Evolutionary conservation across 2,329 filamentous ascomycete genomes (phyloP), one percentile per base, ranked within the genome.

Genomic region (Fonsecaea erecta): DNA sequence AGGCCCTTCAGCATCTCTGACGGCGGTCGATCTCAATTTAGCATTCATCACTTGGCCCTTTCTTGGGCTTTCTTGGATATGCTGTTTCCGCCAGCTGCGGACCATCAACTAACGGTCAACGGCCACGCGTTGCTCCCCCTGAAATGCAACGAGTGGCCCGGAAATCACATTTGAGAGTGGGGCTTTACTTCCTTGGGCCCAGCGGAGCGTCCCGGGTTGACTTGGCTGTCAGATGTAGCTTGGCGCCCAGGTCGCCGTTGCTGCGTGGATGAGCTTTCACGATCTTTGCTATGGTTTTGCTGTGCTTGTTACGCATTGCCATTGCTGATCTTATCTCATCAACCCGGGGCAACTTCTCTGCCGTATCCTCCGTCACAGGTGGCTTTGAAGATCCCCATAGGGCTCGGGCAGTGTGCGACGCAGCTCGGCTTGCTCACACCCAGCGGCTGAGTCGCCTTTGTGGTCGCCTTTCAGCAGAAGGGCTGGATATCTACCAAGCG

Each of bases 161-260:
- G 57, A 60, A 32, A 48, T 52, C 46, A 48, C 37, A 24, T 60
- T 37, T 37, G 30, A 11, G 46, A 52, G 57, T 12, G 12, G 52
- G 35, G 52, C 56, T 40, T 34, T 48, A 12, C 52, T 56, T 40
- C 16, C 12, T 37, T 51, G 7, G 63, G 57, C 30, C 35, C 56
- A 52, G 28, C 56, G 57, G 57, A 65, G 57, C n/a, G 21, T 46
- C 48, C 64, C 48, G 54, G 37, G 28, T 43, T 18, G 51, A 48
- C 64, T 66, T 66, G 64, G 64, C 64, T 62, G 64, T 66, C 59
- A 56, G 64, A 66, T 51, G 37, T 51, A 26, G 46, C 64, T 66
- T 59, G 64, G 64, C 64, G 64, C 64, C 60, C 28, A 53, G 53
- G 26, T 26, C 16, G 48, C 9, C 59, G 46, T 52, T 32, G 35